phyloP scores from a whole-genome alignment of 768 basidiomycete species.

The Xerocomus spinulosus region DNA sequence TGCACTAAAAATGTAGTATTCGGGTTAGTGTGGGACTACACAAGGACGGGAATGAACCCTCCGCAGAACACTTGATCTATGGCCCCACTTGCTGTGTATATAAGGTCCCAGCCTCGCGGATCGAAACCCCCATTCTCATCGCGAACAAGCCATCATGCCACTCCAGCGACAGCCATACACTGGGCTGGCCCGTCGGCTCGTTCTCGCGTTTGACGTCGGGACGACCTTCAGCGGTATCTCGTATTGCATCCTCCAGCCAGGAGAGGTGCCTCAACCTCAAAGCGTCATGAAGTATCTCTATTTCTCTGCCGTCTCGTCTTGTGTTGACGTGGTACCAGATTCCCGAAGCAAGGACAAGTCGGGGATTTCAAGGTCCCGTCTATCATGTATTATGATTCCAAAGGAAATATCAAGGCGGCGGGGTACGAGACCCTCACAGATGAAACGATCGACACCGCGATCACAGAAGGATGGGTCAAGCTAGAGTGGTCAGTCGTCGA shows the following conservation, averaged over 20 bases:
- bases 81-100: not conserved
- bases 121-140: not conserved
- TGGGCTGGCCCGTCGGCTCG: conserved; percentile 30
- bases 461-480: conserved; percentile 39
- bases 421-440: conserved; percentile 41
- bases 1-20: not conserved
- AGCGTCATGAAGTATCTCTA: conserved; percentile 14
- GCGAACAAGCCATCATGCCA: conserved; percentile 19
- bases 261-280: conserved; percentile 21
- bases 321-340: conserved; percentile 16
- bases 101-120: too few species aligned
- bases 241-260: conserved; percentile 36
- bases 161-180: conserved; percentile 29
- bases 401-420: conserved; percentile 34
- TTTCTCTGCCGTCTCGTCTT: not conserved
- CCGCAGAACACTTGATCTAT: not conserved
- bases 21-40: too few species aligned
- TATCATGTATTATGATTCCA: conserved; percentile 40
- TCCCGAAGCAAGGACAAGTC: conserved; percentile 36
- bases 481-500: conserved; percentile 36
- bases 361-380: conserved; percentile 44
- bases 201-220: conserved; percentile 36
- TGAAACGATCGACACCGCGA: conserved; percentile 31
- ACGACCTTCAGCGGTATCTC: conserved; percentile 36
- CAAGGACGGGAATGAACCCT: conserved; percentile 6